Base-by-base conservation (phyloP, 2,329 filamentous ascomycete genomes). In the Phyllosticta capitalensis region DNA sequence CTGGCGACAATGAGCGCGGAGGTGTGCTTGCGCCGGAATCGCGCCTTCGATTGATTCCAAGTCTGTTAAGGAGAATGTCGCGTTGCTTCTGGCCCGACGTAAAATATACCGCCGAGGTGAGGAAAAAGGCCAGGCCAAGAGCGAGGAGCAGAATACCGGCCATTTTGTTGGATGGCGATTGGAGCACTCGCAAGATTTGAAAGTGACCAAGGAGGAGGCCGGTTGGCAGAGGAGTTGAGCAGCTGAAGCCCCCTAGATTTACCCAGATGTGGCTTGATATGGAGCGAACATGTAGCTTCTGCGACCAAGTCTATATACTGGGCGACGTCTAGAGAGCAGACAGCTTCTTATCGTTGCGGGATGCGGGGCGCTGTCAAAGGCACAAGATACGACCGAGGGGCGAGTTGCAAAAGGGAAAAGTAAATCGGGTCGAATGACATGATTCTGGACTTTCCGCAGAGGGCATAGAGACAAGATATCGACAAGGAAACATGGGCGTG, bases 1-100 rank as follows among this genome's bases (percentile, higher is more conserved):
- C 73, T 2, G 79, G 78, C 1, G 79, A 81, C 9, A 82, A 64
- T 1, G 79, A 82, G 55, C 76, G 75, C 48, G 80, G 79, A 50
- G 81, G 79, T n/a, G 79, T 82, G 62, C 70, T 73, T 10, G 79
- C 74, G 28, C 72, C 75, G n/a, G 78, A 78, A n/a, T 71, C 65
- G 62, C 74, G 74, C 59, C 75, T 72, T 50, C 70, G 69, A 54
- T 73, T 55, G 76, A 63, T 10, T 12, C 58, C 28, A 5, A 81
- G 61, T 58, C 73, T 70, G 58, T 66, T 64, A 19, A 78, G 64
- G 3, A 82, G 51, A 5, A 75, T 63, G 61, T 72, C 71, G 22
- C 74, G 71, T 61, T 74, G 74, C 59, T 68, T 71, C 59, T 67
- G 67, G 55, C 71, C 69, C 5, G 68, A 33, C 0, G 67, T 38